Percentiles rank a stretch among this genome's conserved stretches.
phyloP scores from a whole-genome alignment of 768 basidiomycete species.

The Termitomyces heimii region DNA sequence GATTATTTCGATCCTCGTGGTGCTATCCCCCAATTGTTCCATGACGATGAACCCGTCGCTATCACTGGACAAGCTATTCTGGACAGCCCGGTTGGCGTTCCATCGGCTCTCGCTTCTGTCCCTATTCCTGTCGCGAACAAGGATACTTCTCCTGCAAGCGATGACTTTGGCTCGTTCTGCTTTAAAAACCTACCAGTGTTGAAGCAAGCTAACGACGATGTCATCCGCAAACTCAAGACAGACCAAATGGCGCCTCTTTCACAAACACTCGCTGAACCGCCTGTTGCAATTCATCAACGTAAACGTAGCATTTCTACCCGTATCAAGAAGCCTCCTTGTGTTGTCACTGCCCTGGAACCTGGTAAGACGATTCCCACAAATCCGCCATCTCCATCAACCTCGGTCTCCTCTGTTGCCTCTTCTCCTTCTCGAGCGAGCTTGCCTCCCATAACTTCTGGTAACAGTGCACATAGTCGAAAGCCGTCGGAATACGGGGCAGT shows the following conservation, averaged over 20 bases:
- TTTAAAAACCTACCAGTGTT: conserved; percentile 96
- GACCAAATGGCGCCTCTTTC: conserved; percentile 80
- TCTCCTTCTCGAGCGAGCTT: conserved; percentile 76
- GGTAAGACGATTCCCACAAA: conserved; percentile 54
- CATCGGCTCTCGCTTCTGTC: conserved; percentile 35
- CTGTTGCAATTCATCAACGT: conserved; percentile 45
- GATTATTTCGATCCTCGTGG: conserved; percentile 99
- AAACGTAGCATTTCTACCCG: conserved; percentile 79
- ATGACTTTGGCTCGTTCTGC: conserved; percentile 96
- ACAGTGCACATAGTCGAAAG: conserved; percentile 64
- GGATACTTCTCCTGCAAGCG: conserved; percentile 55
- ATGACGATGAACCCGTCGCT: conserved; percentile 74
- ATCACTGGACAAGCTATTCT: conserved; percentile 41
- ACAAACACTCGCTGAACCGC: conserved; percentile 65
- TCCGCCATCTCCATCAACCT: conserved; percentile 89
- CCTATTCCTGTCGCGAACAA: conserved; percentile 35
- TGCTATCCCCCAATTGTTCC: conserved; percentile 84
- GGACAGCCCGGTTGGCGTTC: conserved; percentile 41
- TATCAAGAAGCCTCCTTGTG: conserved; percentile 75
- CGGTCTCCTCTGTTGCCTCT: conserved; percentile 86
- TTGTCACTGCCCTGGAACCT: conserved; percentile 64
- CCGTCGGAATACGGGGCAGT: conserved; percentile 87
- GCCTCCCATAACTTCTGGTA: conserved; percentile 68
- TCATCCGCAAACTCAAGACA: conserved; percentile 91
- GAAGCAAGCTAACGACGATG: conserved; percentile 98